These are phyloP conservation scores for Candolleomyces eurysporus DNA, from an alignment of 768 basidiomycete genomes.

Conservation along the genomic window DNA sequence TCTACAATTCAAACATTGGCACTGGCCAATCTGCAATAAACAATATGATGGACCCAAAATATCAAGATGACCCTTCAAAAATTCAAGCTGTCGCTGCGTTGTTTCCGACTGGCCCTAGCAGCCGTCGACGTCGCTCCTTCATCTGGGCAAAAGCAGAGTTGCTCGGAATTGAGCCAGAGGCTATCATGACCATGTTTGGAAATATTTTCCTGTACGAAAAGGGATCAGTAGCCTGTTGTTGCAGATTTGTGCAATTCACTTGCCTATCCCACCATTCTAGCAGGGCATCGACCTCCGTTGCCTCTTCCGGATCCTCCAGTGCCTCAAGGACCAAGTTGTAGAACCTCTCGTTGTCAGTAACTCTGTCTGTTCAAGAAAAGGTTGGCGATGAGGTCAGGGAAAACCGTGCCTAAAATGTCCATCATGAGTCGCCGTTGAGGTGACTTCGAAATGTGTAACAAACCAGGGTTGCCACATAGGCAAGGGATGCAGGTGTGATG, in stretches of 20 bases:
- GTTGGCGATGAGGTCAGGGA: not conserved
- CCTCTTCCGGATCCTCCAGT: constrained; percentile 10
- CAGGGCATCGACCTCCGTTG: constrained; percentile 6
- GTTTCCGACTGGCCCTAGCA: no score
- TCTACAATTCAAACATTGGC: no score
- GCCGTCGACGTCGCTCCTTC: not conserved
- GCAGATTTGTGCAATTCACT: not conserved
- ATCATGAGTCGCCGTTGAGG: no score
- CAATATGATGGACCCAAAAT: no score
- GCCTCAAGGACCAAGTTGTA: constrained; percentile 9
- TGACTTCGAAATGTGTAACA: no score
- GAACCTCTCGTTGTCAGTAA: constrained; percentile 11
- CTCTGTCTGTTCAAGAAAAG: constrained; percentile 8
- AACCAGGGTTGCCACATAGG: constrained; percentile 14
- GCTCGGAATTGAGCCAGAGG: not conserved
- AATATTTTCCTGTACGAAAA: not conserved
- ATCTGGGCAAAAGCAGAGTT: not conserved
- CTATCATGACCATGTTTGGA: not conserved
- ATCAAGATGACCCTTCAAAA: no score
- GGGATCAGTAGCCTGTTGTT: not conserved
- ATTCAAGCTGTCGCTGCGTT: no score
- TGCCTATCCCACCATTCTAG: constrained; percentile 12
- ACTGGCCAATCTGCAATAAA: no score
- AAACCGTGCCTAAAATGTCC: no score
- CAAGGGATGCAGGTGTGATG: constrained; percentile 11